phyloP scores from a whole-genome alignment of 2,329 filamentous ascomycete species.

The Colletotrichum sp. region DNA sequence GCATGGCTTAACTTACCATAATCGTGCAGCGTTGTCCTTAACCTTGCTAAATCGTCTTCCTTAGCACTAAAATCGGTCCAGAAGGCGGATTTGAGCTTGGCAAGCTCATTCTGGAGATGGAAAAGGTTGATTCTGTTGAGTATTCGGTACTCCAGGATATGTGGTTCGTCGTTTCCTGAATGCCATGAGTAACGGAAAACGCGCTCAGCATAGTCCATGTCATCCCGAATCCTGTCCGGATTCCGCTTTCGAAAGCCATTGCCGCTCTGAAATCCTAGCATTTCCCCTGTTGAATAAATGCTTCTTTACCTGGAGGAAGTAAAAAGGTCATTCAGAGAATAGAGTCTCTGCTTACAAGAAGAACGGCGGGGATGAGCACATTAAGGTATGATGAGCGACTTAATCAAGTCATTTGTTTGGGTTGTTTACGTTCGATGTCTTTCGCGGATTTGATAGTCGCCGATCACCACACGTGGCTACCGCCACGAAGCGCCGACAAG shows the following conservation, averaged over 20 bases:
- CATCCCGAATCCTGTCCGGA: neutral
- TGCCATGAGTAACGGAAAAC: neutral
- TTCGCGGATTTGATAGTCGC: neutral
- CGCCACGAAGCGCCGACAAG: neutral
- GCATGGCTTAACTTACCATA: neutral
- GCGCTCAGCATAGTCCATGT: neutral
- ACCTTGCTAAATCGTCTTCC: neutral
- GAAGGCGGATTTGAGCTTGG: neutral
- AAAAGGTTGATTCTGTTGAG: neutral
- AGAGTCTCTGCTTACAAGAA: neutral
- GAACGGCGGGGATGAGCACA: neutral
- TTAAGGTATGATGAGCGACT: neutral
- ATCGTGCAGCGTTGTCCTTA: neutral
- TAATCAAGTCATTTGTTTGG: neutral
- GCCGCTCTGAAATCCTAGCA: neutral
- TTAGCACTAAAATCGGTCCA: neutral
- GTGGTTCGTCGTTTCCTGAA: neutral
- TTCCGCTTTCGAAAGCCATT: neutral
- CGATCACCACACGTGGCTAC: neutral
- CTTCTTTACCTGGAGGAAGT: neutral
- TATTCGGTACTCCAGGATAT: neutral
- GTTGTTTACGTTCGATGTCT: neutral
- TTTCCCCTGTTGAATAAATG: neutral
- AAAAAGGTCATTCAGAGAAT: neutral
- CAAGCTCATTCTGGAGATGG: neutral